phyloP scores from a whole-genome alignment of 257 asterid species.

The Apocynum venetum region DNA sequence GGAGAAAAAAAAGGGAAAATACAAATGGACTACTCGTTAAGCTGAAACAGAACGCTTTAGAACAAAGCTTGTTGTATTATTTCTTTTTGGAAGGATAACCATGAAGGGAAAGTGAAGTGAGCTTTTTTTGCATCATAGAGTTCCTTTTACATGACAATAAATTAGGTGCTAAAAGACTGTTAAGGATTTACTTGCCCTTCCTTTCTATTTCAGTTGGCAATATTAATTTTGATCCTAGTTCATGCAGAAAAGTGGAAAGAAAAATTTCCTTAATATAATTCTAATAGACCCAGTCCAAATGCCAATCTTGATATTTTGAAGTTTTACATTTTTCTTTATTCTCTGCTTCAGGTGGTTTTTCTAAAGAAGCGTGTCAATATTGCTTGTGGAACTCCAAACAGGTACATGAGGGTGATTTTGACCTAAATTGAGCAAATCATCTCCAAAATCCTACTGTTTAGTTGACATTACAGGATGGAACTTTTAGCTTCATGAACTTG shows the following conservation, averaged over 20 bases:
- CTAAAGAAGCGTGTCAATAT: conserved; percentile 77
- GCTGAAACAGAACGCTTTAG: not conserved
- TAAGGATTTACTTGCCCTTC: not conserved
- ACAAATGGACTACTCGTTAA: not conserved
- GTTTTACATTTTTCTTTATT: conserved; percentile 7
- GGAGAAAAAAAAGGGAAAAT: not conserved
- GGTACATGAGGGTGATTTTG: conserved; percentile 40
- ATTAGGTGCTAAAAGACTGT: not conserved
- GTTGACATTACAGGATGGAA: not conserved
- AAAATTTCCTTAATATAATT: not conserved
- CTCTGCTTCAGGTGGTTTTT: conserved; percentile 46
- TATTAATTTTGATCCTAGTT: conserved; percentile 1
- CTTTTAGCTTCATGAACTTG: not conserved
- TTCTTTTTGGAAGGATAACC: not conserved
- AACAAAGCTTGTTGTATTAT: not conserved
- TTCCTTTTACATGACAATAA: not conserved
- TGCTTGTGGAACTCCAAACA: conserved; percentile 96
- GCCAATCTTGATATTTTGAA: conserved; percentile 6
- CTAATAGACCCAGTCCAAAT: not conserved
- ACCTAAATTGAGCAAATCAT: conserved; percentile 4
- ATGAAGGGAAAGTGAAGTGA: not conserved
- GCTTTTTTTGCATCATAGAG: not conserved
- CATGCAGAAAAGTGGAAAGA: not conserved
- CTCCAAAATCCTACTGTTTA: not conserved
- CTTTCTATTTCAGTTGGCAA: not conserved